A percentile compares a stretch with the other conserved stretches of the same genome.
These are phyloP conservation scores for Leishmania gerbilli DNA, from an alignment of 208 protist species.

Conservation along the genomic window DNA sequence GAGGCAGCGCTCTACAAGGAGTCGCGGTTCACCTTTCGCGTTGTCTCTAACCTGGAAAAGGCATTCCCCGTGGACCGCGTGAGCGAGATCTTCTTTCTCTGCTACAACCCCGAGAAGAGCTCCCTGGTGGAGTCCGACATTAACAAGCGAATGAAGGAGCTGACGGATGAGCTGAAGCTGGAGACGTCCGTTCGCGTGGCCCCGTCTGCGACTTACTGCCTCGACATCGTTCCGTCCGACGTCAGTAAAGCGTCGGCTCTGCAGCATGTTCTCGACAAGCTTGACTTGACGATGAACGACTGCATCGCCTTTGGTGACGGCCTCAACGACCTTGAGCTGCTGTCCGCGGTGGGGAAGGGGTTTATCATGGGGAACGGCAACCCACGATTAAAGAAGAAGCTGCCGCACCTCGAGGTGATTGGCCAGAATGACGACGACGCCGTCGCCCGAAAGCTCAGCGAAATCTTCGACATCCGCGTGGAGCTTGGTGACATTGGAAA, in stretches of 20 bases:
- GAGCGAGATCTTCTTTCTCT: conserved; percentile 70
- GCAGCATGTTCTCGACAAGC: conserved; percentile 46
- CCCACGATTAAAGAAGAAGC: conserved; percentile 44
- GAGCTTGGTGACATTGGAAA: neutral
- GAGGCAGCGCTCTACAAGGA: conserved; percentile 55
- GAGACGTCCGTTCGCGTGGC: conserved; percentile 41
- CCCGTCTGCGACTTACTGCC: conserved; percentile 52
- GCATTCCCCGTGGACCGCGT: conserved; percentile 51
- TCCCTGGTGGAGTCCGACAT: conserved; percentile 37
- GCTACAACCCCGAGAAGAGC: conserved; percentile 52
- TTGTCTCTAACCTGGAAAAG: conserved; percentile 50
- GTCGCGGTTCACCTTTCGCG: conserved; percentile 45
- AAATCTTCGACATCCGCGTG: conserved; percentile 49
- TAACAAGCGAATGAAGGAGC: conserved; percentile 29
- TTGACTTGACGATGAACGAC: conserved; percentile 51
- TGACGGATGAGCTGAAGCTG: conserved; percentile 26
- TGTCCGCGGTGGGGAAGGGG: conserved; percentile 57
- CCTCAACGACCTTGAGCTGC: conserved; percentile 73
- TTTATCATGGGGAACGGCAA: conserved; percentile 76
- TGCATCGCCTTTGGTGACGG: conserved; percentile 76
- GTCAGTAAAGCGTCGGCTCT: conserved; percentile 72
- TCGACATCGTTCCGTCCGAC: conserved; percentile 56
- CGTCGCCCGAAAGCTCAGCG: conserved; percentile 60
- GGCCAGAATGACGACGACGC: conserved; percentile 66
- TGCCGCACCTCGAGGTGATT: conserved; percentile 70